Evolutionary conservation across 2,329 filamentous ascomycete species (phyloP).

Genomic region (Xylaria arbuscula): DNA sequence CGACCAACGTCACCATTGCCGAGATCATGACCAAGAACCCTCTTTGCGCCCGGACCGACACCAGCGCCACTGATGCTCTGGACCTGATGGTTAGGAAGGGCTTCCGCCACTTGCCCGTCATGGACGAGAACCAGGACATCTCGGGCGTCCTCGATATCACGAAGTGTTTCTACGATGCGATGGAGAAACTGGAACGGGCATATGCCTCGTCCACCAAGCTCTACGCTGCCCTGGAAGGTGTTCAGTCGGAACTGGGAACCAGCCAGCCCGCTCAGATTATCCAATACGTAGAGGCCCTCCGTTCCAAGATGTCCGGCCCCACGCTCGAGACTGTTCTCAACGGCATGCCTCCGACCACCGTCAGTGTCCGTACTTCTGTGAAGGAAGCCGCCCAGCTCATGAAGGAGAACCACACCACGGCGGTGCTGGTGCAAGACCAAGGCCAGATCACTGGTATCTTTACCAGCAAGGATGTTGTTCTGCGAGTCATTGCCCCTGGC

Average conservation of each 20-base stretch:
- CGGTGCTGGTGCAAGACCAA: constrained; percentile 94
- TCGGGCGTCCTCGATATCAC: constrained; percentile 98
- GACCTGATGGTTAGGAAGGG: constrained; percentile 99
- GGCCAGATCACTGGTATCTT: constrained; percentile 99
- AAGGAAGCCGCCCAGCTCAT: constrained; percentile 95
- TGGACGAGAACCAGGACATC: constrained; percentile 99
- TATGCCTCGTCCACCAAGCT: constrained; percentile 98
- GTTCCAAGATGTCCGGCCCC: constrained; percentile 96
- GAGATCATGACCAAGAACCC: constrained; percentile 99
- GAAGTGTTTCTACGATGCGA: constrained; percentile 99
- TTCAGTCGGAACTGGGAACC: constrained; percentile 94
- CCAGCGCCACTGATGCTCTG: constrained; percentile 95
- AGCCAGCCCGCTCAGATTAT: constrained; percentile 99
- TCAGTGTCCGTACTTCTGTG: constrained; percentile 94
- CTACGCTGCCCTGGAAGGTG: constrained; percentile 96
- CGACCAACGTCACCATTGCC: constrained; percentile 89
- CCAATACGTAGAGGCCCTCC: constrained; percentile 95
- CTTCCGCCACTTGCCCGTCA: constrained; percentile 96
- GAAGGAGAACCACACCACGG: constrained; percentile 99
- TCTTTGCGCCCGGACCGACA: constrained; percentile 95
- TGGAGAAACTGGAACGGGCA: constrained; percentile 98
- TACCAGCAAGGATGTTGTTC: constrained; percentile 98
- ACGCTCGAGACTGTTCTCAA: constrained; percentile 95
- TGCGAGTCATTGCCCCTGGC: constrained; percentile 96
- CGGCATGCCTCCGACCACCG: constrained; percentile 90